These are phyloP conservation scores for Tylopilus felleus DNA, from an alignment of 768 basidiomycete species.

Conservation along the genomic window DNA sequence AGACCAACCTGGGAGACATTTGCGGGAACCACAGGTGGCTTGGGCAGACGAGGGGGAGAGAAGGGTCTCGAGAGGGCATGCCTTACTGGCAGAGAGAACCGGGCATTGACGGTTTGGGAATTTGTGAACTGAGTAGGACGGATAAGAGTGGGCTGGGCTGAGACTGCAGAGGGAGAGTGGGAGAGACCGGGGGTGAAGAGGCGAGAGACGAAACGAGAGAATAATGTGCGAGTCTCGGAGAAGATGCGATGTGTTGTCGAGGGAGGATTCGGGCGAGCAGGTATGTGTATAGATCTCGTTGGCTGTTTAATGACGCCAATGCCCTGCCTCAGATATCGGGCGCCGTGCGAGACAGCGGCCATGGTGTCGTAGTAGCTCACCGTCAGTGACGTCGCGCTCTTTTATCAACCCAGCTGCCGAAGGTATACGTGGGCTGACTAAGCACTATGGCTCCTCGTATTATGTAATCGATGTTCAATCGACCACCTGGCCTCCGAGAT, in stretches of 20 bases:
- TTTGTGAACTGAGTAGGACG: constrained; percentile 18
- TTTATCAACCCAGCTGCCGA: constrained; percentile 6
- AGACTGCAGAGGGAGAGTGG: constrained; percentile 23
- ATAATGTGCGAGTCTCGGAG: constrained; percentile 49
- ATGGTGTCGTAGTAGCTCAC: constrained; percentile 8
- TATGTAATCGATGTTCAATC: no score
- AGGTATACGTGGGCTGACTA: constrained; percentile 19
- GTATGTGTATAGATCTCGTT: constrained; percentile 45
- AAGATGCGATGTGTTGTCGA: constrained; percentile 44
- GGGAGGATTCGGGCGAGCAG: constrained; percentile 19
- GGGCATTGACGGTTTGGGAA: constrained; percentile 45
- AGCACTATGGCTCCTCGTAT: constrained; percentile 1
- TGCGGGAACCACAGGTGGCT: constrained; percentile 47
- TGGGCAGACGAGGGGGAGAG: constrained; percentile 53
- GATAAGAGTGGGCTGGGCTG: constrained; percentile 5
- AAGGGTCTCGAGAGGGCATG: constrained; percentile 48
- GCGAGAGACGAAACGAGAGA: constrained; percentile 54
- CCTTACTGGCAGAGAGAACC: constrained; percentile 55
- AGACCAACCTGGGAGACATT: constrained; percentile 67
- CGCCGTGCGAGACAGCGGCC: constrained; percentile 25
- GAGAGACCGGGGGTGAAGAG: constrained; percentile 54
- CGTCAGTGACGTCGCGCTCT: no score
- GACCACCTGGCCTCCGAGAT: no score
- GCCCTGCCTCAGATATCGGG: constrained; percentile 26
- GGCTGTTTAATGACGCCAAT: constrained; percentile 10